A percentile compares a stretch with the other conserved stretches of the same genome.
These are phyloP conservation scores for Lentinus tigrinus DNA, from an alignment of 768 basidiomycete species.

Conservation along the genomic window DNA sequence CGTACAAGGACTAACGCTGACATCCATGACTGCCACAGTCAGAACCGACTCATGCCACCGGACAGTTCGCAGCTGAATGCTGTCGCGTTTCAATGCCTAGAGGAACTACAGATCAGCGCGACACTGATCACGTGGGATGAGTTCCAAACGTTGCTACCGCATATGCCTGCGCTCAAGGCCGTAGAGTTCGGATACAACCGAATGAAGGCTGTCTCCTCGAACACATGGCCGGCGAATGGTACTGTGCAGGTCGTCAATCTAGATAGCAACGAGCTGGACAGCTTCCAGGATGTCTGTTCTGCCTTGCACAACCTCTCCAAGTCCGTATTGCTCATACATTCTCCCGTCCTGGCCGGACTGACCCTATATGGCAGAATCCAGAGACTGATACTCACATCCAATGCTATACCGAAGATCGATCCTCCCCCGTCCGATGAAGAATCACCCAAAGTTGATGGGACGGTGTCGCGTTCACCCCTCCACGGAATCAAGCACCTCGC, in stretches of 20 bases:
- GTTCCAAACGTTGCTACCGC: conserved; percentile 46
- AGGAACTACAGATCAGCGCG: conserved; percentile 71
- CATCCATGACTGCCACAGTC: conserved; percentile 41
- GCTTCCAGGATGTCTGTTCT: conserved; percentile 53
- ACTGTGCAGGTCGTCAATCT: conserved; percentile 59
- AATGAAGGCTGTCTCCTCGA: conserved; percentile 36
- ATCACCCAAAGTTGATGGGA: not conserved
- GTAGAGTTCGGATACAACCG: conserved; percentile 76
- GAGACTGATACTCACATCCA: conserved; percentile 66
- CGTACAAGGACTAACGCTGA: conserved; percentile 17
- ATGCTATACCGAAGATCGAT: conserved; percentile 49
- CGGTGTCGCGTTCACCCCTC: conserved; percentile 6
- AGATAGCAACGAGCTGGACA: conserved; percentile 59
- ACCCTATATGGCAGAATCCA: conserved; percentile 45
- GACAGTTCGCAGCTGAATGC: conserved; percentile 30
- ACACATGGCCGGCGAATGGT: conserved; percentile 15
- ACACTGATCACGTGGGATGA: conserved; percentile 75
- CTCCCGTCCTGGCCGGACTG: not conserved
- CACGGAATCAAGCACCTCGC: conserved; percentile 56
- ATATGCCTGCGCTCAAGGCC: conserved; percentile 52
- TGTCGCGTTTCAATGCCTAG: conserved; percentile 49
- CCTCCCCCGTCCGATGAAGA: not conserved
- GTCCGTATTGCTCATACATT: conserved; percentile 34
- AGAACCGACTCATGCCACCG: conserved; percentile 58
- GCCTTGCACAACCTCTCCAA: conserved; percentile 43